Base-by-base conservation (phyloP, 2,329 filamentous ascomycete genomes). In the Colletotrichum sidae region DNA sequence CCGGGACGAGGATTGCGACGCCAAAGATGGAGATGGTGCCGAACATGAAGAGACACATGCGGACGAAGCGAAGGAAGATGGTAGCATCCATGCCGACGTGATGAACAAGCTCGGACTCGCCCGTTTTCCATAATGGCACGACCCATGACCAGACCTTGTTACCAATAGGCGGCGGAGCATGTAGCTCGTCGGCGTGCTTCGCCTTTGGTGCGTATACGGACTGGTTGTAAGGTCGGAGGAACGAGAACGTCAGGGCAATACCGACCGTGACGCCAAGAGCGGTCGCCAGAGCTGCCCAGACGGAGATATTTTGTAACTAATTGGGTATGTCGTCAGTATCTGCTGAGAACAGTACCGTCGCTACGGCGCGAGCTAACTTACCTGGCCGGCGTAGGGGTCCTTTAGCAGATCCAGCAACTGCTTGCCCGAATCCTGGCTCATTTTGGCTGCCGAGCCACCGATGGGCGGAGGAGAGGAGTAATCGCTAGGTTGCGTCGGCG, bases 1-100 rank as follows among this genome's bases (percentile, higher is more conserved):
- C 81, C 0, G 96, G 96, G 44, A 97, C 89, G 69, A 97, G 84
- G 65, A 98, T 87, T 56, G 83, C 84, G 69, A 92, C 90, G 15
- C 92, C 93, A 38, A 96, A 77, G 7, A 97, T 69, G 35, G 89
- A 86, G 60, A 97, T 80, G 8, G 87, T 79, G 35, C 92, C 74
- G 75, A 98, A 97, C 69, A 98, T 92, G 75, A 97, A 96, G 66
- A 96, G 90, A 74, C 92, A 92, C 96, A 99, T 98, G 70, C 90
- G 86, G 54, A 90, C 88, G 73, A 97, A 94, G 56, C 95, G 90
- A 69, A 99, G 82, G 76, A 99, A 98, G 52, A 99, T 81, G 8
- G 92, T 91, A 8, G 94, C 96, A 78, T 99, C 96, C 81, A 99
- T 83, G 54, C 96, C 96, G 44, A 97, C 90, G 71, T 91, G 89